A percentile compares a stretch with the other conserved stretches of the same genome.
Evolutionary conservation across 352 stramenopile genomes (phyloP).

Genomic region (Albugo laibachii): DNA sequence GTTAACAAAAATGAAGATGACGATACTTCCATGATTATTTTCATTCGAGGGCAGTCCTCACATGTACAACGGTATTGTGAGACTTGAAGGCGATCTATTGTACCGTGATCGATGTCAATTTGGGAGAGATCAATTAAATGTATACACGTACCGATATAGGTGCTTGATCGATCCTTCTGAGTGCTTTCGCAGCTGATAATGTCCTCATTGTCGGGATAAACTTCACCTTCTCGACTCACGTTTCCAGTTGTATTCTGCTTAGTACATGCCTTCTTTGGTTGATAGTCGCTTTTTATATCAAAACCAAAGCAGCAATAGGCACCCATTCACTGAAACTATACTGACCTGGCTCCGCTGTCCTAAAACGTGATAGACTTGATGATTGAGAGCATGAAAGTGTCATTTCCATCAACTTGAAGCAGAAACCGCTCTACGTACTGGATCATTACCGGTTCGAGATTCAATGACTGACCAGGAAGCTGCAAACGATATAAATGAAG

Average conservation of each 20-base stretch:
- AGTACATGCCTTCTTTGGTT: no score
- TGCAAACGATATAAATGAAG: slow-evolving; percentile 60
- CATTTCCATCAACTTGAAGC: slow-evolving; percentile 2
- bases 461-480: slow-evolving; percentile 20
- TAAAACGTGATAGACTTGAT: neutral
- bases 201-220: no score
- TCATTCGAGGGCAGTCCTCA: slow-evolving; percentile 29
- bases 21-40: neutral
- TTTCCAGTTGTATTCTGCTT: neutral
- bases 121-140: neutral
- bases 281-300: neutral
- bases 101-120: neutral
- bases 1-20: neutral
- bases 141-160: neutral
- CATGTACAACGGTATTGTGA: slow-evolving; percentile 45
- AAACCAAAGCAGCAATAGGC: neutral
- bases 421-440: slow-evolving; percentile 2
- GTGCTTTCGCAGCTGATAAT: neutral
- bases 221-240: neutral
- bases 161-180: neutral
- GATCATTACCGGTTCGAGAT: slow-evolving; percentile 5
- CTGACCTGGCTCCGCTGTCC: slow-evolving; percentile 5
- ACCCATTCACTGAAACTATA: neutral
- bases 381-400: slow-evolving; percentile 3
- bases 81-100: slow-evolving; percentile 3